Percentiles rank a stretch among this genome's conserved stretches.
phyloP scores from a whole-genome alignment of 208 protist species.

The Sergeia podlipaevii region DNA sequence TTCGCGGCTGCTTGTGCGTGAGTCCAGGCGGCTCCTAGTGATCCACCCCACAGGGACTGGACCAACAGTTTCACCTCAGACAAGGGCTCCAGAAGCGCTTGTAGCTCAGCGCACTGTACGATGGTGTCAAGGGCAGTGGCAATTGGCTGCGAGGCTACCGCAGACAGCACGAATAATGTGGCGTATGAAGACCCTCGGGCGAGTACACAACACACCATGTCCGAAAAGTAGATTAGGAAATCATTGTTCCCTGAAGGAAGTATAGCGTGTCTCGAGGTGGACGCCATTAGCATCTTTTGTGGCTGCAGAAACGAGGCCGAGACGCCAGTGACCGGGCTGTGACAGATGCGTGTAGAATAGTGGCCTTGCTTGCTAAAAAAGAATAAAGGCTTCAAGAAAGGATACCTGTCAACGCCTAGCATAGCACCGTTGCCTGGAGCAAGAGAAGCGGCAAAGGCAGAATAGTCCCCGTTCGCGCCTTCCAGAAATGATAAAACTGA shows the following conservation, averaged over 20 bases:
- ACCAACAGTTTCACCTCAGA: conserved; percentile 19
- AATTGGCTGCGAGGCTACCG: conserved; percentile 34
- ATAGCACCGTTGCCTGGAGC: conserved; percentile 13
- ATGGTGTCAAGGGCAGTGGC: conserved; percentile 20
- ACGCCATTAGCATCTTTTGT: too few relatives aligned
- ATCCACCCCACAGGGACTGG: conserved; percentile 16
- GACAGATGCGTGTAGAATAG: too few relatives aligned
- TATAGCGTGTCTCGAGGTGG: too few relatives aligned
- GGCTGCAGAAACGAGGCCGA: too few relatives aligned
- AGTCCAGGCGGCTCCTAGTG: conserved; percentile 23
- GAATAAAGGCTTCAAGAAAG: too few relatives aligned
- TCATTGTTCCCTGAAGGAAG: too few relatives aligned
- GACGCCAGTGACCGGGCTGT: too few relatives aligned
- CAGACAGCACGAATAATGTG: conserved; percentile 35
- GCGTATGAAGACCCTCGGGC: conserved; percentile 15
- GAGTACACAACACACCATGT: too few relatives aligned
- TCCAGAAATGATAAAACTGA: conserved; percentile 18
- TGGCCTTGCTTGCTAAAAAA: too few relatives aligned
- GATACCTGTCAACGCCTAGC: conserved; percentile 29
- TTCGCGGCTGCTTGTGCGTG: conserved; percentile 17
- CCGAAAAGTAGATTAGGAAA: too few relatives aligned
- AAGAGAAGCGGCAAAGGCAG: conserved; percentile 14
- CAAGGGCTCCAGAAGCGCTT: conserved; percentile 23
- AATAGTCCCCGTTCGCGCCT: conserved; percentile 12
- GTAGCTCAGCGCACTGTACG: conserved; percentile 23